Base-by-base conservation (phyloP, 352 stramenopile species). In the Globisporangium megalacanthum region DNA sequence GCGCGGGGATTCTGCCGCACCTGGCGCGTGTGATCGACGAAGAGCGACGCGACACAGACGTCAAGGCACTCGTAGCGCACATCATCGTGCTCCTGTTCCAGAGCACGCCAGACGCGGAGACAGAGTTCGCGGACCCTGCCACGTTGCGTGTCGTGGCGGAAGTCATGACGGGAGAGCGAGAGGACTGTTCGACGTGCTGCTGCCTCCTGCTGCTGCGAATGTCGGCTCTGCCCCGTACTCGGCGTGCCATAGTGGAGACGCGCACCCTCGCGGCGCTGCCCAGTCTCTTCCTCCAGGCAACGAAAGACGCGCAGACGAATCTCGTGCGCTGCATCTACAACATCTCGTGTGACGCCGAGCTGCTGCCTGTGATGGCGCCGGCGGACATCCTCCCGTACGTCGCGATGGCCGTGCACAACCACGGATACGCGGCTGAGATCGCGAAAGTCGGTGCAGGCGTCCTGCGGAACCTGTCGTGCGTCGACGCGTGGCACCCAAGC, bases 321-420 rank as follows among this genome's bases (percentile, higher is more conserved):
- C 66, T 91, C 37, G 56, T 91, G 48, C 73, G 73, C 9, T 70
- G 72, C 37, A 36, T 89, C 15, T 91, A 84, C 72, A 87, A 86
- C 52, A 56, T 88, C 31, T 77, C 78, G 1, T 82, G 73, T 22
- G 75, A 86, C 49, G 48, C 13, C 0, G 51, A 58, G 5, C 52
- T 89, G 11, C 55, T 85, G 5, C 48, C 35, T 2, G 58, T 50
- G 46, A 51, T 82, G 7, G 41, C 60, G 8, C 37, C 50, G 6
- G 46, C 25, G 2, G 56, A 70, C 13, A 60, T 77, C 13, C 50
- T 82, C 0, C 35, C 55, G 35, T 62, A 57, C 22, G 47, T 82
- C 8, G 45, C 53, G 3, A 53, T 52, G 33, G 50, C 62, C 8
- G 56, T 73, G 11, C 55, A 61, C 15, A 71, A 61, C 45, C 59